Base-by-base conservation (phyloP, 495 filamentous ascomycete species). In the Platismatia glauca region DNA sequence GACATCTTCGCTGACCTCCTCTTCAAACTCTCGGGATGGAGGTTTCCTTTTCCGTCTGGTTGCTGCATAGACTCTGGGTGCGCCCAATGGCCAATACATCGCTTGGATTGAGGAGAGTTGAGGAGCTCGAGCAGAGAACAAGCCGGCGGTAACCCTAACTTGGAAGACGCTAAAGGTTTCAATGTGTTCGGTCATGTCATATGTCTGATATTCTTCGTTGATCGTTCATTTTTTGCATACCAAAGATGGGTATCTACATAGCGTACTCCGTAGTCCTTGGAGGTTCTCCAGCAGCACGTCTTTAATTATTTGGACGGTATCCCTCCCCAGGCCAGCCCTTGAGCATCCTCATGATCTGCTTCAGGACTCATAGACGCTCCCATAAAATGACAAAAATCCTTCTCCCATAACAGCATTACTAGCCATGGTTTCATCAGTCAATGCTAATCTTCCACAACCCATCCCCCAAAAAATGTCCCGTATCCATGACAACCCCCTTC, bases 41-140 rank as follows among this genome's bases (percentile, higher is more conserved):
- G 73, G 22, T 66, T 71, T 66, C 53, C 71, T 74, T 68, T 73
- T 69, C 56, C 80, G 79, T 67, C 81, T 78, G 75, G 82, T 86
- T 75, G 87, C 87, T 73, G 89, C 88, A 81, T 93, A 95, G 70
- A 95, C 87, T 75, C 86, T 81, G 64, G 92, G 91, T 65, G 91
- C 89, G 73, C 90, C 91, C 76, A 94, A 81, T 69, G 93, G 93
- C 93, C 93, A 97, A 81, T 97, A 97, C 92, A 97, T 97, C 81
- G 82, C 81, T 83, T 52, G 29, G 24, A 5, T 56, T 20, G 12
- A 39, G n/a, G 44, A 50, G 34, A 48, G 33, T 8, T 48, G 16
- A 24, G n/a, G 15, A 18, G 20, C 11, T 50, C 38, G 58, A 31
- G 13, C n/a, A 16, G 18, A 13, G 43, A 38, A 58, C 44, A 4